A percentile compares a stretch with the other conserved stretches of the same genome.
phyloP scores from a whole-genome alignment of 2,329 filamentous ascomycete genomes.

The Canariomyces notabilis region DNA sequence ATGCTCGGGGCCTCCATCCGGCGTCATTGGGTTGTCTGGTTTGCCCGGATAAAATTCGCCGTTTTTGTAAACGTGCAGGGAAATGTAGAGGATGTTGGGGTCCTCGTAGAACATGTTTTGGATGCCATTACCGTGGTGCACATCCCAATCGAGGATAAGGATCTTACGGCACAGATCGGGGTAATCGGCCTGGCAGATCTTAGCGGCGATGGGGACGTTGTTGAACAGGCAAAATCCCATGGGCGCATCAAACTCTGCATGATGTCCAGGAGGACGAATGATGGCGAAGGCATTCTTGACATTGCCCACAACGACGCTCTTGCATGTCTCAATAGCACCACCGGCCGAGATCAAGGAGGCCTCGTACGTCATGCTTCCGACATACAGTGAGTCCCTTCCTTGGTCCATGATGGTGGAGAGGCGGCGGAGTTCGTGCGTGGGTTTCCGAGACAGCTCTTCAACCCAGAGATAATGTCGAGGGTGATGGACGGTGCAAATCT shows the following conservation, averaged over 20 bases:
- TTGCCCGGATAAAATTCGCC: slow-evolving; percentile 79
- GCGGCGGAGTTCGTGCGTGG: slow-evolving; percentile 61
- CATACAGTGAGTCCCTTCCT: slow-evolving; percentile 72
- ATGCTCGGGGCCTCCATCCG: slow-evolving; percentile 58
- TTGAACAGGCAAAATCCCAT: slow-evolving; percentile 99
- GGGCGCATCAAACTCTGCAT: slow-evolving; percentile 78
- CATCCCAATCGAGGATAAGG: slow-evolving; percentile 88
- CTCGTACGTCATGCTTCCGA: slow-evolving; percentile 74
- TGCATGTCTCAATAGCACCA: slow-evolving; percentile 91
- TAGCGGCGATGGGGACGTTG: slow-evolving; percentile 91
- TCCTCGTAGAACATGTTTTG: slow-evolving; percentile 96
- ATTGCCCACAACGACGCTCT: slow-evolving; percentile 74
- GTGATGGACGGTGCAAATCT: slow-evolving; percentile 77
- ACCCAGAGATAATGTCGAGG: slow-evolving; percentile 77
- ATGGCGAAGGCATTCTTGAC: slow-evolving; percentile 96
- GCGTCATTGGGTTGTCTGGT: slow-evolving; percentile 51
- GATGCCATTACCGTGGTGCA: slow-evolving; percentile 80
- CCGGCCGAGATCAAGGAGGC: slow-evolving; percentile 82
- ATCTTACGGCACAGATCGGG: slow-evolving; percentile 80
- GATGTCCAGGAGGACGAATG: slow-evolving; percentile 90
- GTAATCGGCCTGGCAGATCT: slow-evolving; percentile 76
- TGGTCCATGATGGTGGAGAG: slow-evolving; percentile 58
- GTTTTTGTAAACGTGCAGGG: slow-evolving; percentile 80
- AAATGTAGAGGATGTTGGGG: slow-evolving; percentile 93
- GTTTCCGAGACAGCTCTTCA: slow-evolving; percentile 47